phyloP scores from a whole-genome alignment of 495 filamentous ascomycete genomes.

The Aspergillus avenaceus region DNA sequence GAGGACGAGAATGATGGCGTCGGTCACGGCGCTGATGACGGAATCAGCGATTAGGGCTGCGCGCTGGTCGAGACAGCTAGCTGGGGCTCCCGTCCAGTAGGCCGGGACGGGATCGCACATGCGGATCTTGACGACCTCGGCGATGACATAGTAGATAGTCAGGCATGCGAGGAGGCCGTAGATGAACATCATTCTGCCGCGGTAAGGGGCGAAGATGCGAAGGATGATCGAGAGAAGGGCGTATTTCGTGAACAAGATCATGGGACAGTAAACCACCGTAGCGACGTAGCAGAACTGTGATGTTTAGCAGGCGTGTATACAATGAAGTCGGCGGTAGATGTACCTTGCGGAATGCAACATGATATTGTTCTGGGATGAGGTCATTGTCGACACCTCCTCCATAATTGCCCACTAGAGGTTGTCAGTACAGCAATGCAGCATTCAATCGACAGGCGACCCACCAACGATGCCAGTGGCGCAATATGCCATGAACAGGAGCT shows the following conservation, averaged over 20 bases:
- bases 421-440: constrained; percentile 4
- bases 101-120: constrained; percentile 33
- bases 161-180: constrained; percentile 41
- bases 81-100: constrained; percentile 24
- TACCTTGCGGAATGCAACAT: constrained; percentile 31
- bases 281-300: constrained; percentile 35
- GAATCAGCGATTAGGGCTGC: constrained; percentile 44
- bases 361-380: constrained; percentile 16
- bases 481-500: constrained; percentile 34
- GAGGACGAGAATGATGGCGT: constrained; percentile 42
- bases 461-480: constrained; percentile 31
- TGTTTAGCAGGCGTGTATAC: background rate
- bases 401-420: constrained; percentile 27
- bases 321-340: background rate
- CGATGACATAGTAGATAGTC: constrained; percentile 32
- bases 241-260: constrained; percentile 43
- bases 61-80: constrained; percentile 37
- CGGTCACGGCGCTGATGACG: constrained; percentile 43
- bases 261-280: constrained; percentile 46
- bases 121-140: constrained; percentile 30
- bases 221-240: constrained; percentile 45
- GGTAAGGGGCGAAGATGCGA: constrained; percentile 44
- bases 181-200: constrained; percentile 35
- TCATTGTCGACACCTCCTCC: constrained; percentile 33
- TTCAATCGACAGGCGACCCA: constrained; percentile 13